These are phyloP conservation scores for Thelonectria discophora DNA, from an alignment of 2,329 filamentous ascomycete genomes.

Conservation along the genomic window DNA sequence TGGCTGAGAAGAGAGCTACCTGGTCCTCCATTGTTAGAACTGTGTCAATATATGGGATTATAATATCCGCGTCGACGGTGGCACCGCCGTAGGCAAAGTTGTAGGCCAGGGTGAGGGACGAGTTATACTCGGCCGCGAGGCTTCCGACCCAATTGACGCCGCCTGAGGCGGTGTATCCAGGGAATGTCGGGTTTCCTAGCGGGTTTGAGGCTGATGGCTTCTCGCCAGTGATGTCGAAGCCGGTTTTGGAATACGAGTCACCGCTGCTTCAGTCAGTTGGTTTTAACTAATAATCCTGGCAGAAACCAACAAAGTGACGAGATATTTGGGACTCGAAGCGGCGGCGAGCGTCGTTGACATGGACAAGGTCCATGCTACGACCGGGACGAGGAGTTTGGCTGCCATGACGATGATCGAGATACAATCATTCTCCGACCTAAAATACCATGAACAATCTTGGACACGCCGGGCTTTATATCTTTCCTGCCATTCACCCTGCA, in stretches of 20 bases:
- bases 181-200: conserved; percentile 68
- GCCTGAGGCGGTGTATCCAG: conserved; percentile 58
- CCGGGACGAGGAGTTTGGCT: background rate
- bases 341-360: background rate
- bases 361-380: background rate
- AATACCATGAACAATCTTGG: too few species aligned
- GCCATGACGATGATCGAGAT: background rate
- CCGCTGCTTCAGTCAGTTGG: conserved; percentile 32
- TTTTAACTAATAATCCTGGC: accelerated
- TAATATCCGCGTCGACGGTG: conserved; percentile 59
- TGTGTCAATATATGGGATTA: conserved; percentile 63
- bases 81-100: conserved; percentile 65
- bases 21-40: conserved; percentile 40
- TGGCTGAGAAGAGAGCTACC: conserved; percentile 42
- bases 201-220: conserved; percentile 65
- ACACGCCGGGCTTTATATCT: background rate
- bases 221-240: conserved; percentile 61
- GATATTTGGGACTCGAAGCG: conserved; percentile 19
- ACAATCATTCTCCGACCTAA: too few species aligned
- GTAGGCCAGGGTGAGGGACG: conserved; percentile 55
- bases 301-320: conserved; percentile 34
- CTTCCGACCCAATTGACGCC: conserved; percentile 63
- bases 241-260: conserved; percentile 49
- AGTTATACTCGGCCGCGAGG: conserved; percentile 58
- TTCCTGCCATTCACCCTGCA: background rate